Evolutionary conservation across 1,284 basidiomycete species (phyloP), one percentile per base, ranked within the genome.

Genomic region (Fomes fomentarius): DNA sequence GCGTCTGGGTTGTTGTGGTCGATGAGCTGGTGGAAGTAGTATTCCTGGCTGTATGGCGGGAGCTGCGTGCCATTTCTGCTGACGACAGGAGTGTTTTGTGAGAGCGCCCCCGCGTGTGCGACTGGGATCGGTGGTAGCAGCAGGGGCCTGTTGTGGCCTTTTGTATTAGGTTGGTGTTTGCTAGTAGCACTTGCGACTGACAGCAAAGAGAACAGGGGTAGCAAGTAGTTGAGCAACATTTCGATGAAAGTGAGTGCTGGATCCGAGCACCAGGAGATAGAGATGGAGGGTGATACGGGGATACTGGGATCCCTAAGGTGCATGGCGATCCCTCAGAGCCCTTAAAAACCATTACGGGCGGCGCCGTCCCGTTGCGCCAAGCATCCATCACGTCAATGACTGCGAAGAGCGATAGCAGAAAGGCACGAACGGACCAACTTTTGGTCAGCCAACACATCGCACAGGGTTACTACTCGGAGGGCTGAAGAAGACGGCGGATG

Each of bases 11-110:
- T 77, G 56, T 74, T 81, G 68, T 90, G 89, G 69, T 91, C 87
- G 48, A 89, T 86, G 54, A 89, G 73, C 65, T 90, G 88, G 60
- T 84, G 80, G 62, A 90, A 91, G 56, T 70, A 72, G 68, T 86
- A 90, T 0, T 77, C 76, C 31, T 65, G 66, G 54, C 56, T 61
- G 50, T 67, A 67, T 14, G 67, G 63, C n/a, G 69, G 66, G 1
- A 70, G 57, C 38, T 59, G 52, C 9, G 65, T 61, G 12, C 66
- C 66, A 40, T 67, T 65, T 12, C 63, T 46, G 40, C 60, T 62
- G 28, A 59, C 57, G 10, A 68, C 61, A 0, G 63, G 62, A 28
- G 48, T 12, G 4, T 24, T 38, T 22, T 56, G 42, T 12, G 37
- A 28, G 1, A 44, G 45, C 8, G n/a, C 44, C 34, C 56, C 52